These are phyloP conservation scores for Claviceps sp. DNA, from an alignment of 2,329 filamentous ascomycete species.

Conservation along the genomic window DNA sequence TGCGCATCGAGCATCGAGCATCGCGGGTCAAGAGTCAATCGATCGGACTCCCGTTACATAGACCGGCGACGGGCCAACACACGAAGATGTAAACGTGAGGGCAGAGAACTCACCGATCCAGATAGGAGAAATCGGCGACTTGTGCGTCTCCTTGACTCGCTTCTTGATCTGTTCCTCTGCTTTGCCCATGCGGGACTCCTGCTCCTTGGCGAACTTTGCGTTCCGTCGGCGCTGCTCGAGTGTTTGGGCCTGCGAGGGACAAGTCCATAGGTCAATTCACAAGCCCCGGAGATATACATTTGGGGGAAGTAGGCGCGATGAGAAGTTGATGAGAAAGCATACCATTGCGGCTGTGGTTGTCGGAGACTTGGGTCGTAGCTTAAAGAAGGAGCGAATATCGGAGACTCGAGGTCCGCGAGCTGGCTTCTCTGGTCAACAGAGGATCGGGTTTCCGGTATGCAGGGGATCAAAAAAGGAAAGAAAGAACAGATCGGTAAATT, in stretches of 20 bases:
- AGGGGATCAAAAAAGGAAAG: too few species aligned
- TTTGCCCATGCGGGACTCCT: constrained; percentile 65
- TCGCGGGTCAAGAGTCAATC: too few species aligned
- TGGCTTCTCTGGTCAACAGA: too few species aligned
- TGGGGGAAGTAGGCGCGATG: background rate
- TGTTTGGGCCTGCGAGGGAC: constrained; percentile 56
- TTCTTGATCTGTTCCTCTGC: constrained; percentile 51
- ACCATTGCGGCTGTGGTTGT: too few species aligned
- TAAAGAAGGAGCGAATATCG: too few species aligned
- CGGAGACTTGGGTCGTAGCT: too few species aligned
- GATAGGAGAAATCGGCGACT: constrained; percentile 50
- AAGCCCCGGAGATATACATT: background rate
- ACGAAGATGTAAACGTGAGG: background rate
- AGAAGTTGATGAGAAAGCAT: too few species aligned
- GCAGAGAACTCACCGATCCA: constrained; percentile 42
- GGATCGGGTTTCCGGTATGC: too few species aligned
- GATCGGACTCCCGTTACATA: too few species aligned
- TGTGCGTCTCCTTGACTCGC: constrained; percentile 37
- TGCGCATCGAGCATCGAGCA: background rate
- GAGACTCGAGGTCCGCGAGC: too few species aligned
- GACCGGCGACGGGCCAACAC: too few species aligned
- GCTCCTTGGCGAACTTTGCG: constrained; percentile 60
- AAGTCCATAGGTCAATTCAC: background rate
- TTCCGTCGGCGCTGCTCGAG: constrained; percentile 72
- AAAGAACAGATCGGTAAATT: too few species aligned